phyloP scores from a whole-genome alignment of 805 yeast species.

The Wickerhamiella dianesei region DNA sequence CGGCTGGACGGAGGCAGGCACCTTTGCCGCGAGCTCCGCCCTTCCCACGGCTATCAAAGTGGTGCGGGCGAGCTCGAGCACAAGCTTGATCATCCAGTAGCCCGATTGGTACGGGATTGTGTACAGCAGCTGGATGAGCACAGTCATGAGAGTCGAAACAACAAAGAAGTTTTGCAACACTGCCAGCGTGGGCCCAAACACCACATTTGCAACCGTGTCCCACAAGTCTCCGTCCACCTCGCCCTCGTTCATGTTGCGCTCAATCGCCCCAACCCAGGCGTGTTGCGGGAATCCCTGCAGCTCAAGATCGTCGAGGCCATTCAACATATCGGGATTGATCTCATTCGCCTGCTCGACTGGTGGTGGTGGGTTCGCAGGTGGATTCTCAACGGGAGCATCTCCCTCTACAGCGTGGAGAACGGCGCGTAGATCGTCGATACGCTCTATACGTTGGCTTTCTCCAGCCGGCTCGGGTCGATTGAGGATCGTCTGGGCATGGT shows the following conservation, averaged over 20 bases:
- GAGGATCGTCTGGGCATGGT: too few relatives aligned
- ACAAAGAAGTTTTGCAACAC: neutral
- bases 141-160: neutral
- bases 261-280: neutral
- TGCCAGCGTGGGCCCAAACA: constrained; percentile 2
- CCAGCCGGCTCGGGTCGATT: too few relatives aligned
- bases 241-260: neutral
- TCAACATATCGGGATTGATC: too few relatives aligned
- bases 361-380: neutral
- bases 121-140: neutral
- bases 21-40: neutral
- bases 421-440: neutral
- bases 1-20: neutral
- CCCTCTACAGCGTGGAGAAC: neutral
- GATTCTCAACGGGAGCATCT: neutral
- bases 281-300: neutral
- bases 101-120: constrained; percentile 1
- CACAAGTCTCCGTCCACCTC: neutral
- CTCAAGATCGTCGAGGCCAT: neutral
- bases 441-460: neutral
- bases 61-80: neutral
- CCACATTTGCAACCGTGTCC: neutral
- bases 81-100: neutral
- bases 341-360: neutral
- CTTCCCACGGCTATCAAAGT: neutral